These are phyloP conservation scores for Syzygium oleosum DNA, from an alignment of 345 rosid species.

Conservation along the genomic window DNA sequence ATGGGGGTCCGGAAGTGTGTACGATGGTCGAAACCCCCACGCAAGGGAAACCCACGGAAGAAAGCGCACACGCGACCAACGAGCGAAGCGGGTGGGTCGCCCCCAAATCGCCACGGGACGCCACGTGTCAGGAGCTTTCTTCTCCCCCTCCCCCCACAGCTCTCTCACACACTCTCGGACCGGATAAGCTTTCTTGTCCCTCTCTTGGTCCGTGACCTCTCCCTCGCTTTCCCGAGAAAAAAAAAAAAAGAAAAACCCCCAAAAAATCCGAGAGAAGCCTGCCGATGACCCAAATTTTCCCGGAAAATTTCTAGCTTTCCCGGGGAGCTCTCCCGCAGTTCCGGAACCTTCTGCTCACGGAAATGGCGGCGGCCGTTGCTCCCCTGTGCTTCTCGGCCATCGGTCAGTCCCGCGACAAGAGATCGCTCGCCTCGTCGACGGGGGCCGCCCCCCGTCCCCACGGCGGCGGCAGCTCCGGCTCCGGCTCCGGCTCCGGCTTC, in stretches of 20 bases:
- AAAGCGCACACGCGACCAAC: neutral
- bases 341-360: neutral
- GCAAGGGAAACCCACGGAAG: neutral
- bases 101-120: neutral
- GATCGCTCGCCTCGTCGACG: slow-evolving; percentile 19
- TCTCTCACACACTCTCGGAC: neutral
- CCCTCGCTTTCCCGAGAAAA: neutral
- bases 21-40: neutral
- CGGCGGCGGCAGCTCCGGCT: neutral
- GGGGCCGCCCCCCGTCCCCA: neutral
- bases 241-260: neutral
- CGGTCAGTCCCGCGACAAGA: slow-evolving; percentile 33
- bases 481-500: slow-evolving; percentile 27
- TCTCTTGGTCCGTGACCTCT: slow-evolving; percentile 2
- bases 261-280: neutral
- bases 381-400: slow-evolving; percentile 68
- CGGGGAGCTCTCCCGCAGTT: neutral
- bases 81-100: neutral
- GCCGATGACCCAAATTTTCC: neutral
- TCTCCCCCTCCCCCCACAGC: neutral
- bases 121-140: slow-evolving; percentile 28
- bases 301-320: neutral
- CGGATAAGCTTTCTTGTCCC: slow-evolving; percentile 28
- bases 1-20: no score
- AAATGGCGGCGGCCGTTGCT: slow-evolving; percentile 55